Percentiles rank a stretch among this genome's conserved stretches.
Evolutionary conservation across 1,284 basidiomycete genomes (phyloP).

Genomic region (Ceraceosorus bombacis): DNA sequence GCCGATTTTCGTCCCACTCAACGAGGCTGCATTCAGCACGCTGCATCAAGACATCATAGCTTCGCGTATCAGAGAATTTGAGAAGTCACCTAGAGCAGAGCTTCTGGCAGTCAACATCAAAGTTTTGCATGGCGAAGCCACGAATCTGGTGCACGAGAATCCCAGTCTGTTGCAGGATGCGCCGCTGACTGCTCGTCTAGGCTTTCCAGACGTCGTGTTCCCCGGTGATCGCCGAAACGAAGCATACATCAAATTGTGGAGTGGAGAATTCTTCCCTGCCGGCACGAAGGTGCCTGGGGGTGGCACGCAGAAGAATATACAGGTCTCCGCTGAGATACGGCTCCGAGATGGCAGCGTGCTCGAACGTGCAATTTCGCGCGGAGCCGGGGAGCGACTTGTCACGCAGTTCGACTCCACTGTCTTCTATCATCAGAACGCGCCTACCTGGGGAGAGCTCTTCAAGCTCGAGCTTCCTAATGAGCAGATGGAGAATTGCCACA

Average conservation of each 20-base stretch:
- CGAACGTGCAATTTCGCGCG: conserved; percentile 70
- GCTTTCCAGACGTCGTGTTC: conserved; percentile 92
- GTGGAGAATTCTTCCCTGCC: conserved; percentile 38
- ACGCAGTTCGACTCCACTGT: conserved; percentile 82
- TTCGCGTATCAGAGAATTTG: conserved; percentile 68
- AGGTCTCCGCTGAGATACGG: conserved; percentile 83
- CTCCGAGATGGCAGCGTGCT: conserved; percentile 65
- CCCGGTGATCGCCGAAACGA: conserved; percentile 88
- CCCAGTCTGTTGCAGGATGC: conserved; percentile 75
- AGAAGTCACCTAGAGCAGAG: conserved; percentile 78
- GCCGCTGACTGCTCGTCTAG: conserved; percentile 76
- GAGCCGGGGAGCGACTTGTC: conserved; percentile 72
- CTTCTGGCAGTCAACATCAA: conserved; percentile 81
- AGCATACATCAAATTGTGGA: conserved; percentile 66
- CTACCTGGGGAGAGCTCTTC: conserved; percentile 86
- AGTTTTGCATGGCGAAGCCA: conserved; percentile 72
- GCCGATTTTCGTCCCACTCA: conserved; percentile 74
- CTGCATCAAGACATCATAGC: conserved; percentile 90
- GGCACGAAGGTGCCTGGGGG: conserved; percentile 36
- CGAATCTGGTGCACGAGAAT: conserved; percentile 71
- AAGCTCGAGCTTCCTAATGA: conserved; percentile 70
- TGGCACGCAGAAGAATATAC: conserved; percentile 58
- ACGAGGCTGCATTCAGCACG: conserved; percentile 80
- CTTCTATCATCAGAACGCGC: conserved; percentile 50
- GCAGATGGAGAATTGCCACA: conserved; percentile 69